Evolutionary conservation across 208 protist species (phyloP), one percentile per base, ranked within the genome.

Genomic region (Leishmania braziliensis): DNA sequence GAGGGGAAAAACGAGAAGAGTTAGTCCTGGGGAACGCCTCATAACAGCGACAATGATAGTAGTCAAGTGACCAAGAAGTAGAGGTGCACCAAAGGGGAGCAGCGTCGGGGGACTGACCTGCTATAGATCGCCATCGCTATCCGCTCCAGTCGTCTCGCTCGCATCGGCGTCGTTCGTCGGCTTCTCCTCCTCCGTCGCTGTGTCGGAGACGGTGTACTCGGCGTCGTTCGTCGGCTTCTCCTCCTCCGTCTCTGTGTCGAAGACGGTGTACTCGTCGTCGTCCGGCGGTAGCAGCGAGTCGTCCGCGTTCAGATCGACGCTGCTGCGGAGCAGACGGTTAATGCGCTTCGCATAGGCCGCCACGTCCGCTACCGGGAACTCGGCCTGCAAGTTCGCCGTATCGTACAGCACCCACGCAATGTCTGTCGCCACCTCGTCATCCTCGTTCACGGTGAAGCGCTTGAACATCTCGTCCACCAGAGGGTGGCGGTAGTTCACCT

Each of bases 401-500:
- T 99, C 98, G 86, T 98, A 99, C 43, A 99, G 93, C 74, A 99
- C 91, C 82, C 90, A 92, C 26, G 98, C 95, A 23, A 98, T 88
- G 77, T 99, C 98, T 60, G 90, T 90, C 10, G 95, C 85, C 5
- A 86, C 69, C 46, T 89, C 58, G 89, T 99, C 98, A 14, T 98
- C 88, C 54, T 81, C 54, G 86, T 99, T 89, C 10, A 90, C 92
- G 43, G 95, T 75, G 76, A 99, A 88, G 70, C 94, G 89, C 23
- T 90, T 80, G 83, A 95, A 93, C 18, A 99, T 90, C 72, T 99
- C 90, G 16, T 93, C 80, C 36, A 99, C 96, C 26, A 99, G 88
- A 9, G 98, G 96, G 87, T 99, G 99, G 63, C 93, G 89, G 73
- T 99, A 96, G 95, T 99, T 99, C 84, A 99, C 89, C 92, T 99